Conservation (phyloP, 305 asterid genomes). For the Rubia peregrina region DNA sequence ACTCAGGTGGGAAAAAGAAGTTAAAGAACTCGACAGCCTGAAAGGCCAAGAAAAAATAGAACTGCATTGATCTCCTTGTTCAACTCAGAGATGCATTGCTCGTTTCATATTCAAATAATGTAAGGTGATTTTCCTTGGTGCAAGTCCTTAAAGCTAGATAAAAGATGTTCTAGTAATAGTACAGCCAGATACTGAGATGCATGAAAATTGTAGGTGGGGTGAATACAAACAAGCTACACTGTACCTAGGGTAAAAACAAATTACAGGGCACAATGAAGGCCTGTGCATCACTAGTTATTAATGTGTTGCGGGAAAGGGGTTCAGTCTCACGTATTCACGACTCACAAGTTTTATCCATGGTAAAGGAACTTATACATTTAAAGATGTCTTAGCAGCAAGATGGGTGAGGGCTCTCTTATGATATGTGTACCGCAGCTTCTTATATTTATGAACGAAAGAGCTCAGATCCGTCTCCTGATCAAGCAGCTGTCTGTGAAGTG, state of each 20-base stretch:
- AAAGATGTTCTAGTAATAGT: background rate
- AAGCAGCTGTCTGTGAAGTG: conserved; percentile 71
- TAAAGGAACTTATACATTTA: conserved; percentile 27
- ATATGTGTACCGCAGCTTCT: conserved; percentile 59
- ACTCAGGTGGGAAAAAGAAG: conserved; percentile 78
- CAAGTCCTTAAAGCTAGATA: background rate
- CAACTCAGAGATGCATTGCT: background rate
- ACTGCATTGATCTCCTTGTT: conserved; percentile 7
- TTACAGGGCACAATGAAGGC: background rate
- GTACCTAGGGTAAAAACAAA: background rate
- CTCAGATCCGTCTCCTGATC: conserved; percentile 61
- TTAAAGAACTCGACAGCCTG: conserved; percentile 55
- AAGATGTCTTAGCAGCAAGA: conserved; percentile 77
- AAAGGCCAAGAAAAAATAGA: conserved; percentile 26
- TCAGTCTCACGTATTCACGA: background rate
- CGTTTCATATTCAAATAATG: background rate
- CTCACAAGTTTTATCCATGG: background rate
- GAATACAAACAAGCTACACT: background rate
- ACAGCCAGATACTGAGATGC: conserved; percentile 3
- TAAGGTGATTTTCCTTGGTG: too few species aligned
- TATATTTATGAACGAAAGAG: conserved; percentile 67
- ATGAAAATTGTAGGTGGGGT: background rate
- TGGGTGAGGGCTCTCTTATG: conserved; percentile 75
- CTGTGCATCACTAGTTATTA: background rate
- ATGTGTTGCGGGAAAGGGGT: background rate